These are phyloP conservation scores for Vaccinium darrowii DNA, from an alignment of 148 eudicot genomes.

Conservation along the genomic window DNA sequence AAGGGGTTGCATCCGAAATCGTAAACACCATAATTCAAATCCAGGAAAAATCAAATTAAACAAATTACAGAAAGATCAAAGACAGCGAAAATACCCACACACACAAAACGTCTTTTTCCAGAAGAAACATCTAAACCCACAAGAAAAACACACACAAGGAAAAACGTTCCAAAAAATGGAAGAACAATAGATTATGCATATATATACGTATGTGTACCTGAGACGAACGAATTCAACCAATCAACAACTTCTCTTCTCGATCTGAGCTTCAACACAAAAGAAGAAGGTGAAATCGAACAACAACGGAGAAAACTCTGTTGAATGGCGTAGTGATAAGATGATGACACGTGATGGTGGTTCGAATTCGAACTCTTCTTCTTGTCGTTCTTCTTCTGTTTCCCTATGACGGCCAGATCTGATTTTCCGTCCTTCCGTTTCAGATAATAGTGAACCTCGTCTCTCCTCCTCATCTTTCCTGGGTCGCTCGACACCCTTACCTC, in stretches of 20 bases:
- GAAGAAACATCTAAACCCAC: neutral
- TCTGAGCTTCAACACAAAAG: slow-evolving; percentile 43
- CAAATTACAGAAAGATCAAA: neutral
- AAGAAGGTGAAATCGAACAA: slow-evolving; percentile 10
- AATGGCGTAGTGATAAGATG: slow-evolving; percentile 38
- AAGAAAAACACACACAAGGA: neutral
- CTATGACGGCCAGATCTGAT: slow-evolving; percentile 68
- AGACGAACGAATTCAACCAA: slow-evolving; percentile 57
- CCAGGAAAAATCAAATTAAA: neutral
- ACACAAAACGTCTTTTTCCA: neutral
- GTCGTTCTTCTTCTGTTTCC: slow-evolving; percentile 56
- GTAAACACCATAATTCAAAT: neutral
- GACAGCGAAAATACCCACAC: no score
- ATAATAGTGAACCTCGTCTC: slow-evolving; percentile 50
- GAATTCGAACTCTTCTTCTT: slow-evolving; percentile 21
- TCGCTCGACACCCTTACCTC: slow-evolving; percentile 55
- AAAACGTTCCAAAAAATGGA: neutral
- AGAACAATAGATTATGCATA: neutral
- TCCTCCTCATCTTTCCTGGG: slow-evolving; percentile 35
- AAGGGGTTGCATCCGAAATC: neutral
- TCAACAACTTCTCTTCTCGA: slow-evolving; percentile 68
- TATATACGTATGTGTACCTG: slow-evolving; percentile 33
- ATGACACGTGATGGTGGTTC: slow-evolving; percentile 37
- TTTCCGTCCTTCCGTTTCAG: slow-evolving; percentile 56
- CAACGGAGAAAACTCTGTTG: slow-evolving; percentile 22